phyloP scores from a whole-genome alignment of 1,139 yeast genomes.

The Yamadazyma kanchanaburiensis region DNA sequence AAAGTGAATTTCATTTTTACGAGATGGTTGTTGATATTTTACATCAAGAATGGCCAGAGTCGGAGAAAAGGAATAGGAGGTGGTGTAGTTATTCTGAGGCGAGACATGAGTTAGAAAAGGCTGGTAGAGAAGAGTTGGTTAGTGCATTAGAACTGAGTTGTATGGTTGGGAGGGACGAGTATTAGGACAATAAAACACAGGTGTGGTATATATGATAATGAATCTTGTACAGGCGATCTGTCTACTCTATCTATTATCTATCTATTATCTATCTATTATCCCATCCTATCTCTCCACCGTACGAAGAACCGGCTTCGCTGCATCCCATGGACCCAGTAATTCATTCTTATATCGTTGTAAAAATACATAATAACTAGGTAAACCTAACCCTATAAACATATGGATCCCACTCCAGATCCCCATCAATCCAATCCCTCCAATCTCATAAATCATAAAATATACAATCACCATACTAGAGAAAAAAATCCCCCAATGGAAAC shows the following conservation, averaged over 20 bases:
- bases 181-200: too few relatives aligned
- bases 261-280: too few relatives aligned
- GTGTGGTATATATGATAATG: too few relatives aligned
- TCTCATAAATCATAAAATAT: conserved; percentile 16
- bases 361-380: conserved; percentile 69
- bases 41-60: conserved; percentile 74
- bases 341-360: conserved; percentile 83
- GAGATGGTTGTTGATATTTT: conserved; percentile 64
- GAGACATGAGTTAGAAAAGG: conserved; percentile 52
- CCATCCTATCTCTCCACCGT: too few relatives aligned
- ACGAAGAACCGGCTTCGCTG: conserved; percentile 61
- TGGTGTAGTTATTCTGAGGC: conserved; percentile 83
- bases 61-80: conserved; percentile 51
- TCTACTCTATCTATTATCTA: too few relatives aligned
- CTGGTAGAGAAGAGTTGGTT: conserved; percentile 67
- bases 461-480: conserved; percentile 18
- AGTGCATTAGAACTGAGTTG: conserved; percentile 60
- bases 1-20: conserved; percentile 80
- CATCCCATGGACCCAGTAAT: conserved; percentile 93
- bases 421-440: conserved; percentile 26
- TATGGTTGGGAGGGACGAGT: conserved; percentile 15
- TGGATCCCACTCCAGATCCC: conserved; percentile 50
- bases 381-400: conserved; percentile 45
- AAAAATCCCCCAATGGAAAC: conserved; percentile 31
- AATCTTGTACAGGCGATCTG: too few relatives aligned